phyloP scores from a whole-genome alignment of 805 yeast species.

The Yarrowia sp. region DNA sequence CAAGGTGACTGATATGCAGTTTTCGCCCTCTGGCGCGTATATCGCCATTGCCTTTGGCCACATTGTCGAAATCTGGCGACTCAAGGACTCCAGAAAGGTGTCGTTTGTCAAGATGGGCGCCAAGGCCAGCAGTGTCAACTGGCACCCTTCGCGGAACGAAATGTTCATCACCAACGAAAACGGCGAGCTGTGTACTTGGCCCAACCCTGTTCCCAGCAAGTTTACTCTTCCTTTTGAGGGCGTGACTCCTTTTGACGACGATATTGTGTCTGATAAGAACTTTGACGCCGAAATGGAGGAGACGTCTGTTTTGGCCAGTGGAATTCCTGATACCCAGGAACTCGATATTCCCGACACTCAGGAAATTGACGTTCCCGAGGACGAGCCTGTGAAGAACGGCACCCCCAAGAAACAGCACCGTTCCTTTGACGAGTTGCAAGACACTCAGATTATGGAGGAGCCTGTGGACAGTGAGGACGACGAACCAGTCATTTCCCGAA shows the following conservation, averaged over 20 bases:
- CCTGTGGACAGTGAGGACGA: neutral
- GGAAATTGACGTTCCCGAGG: neutral
- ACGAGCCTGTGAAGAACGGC: neutral
- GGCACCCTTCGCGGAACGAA: constrained; percentile 41
- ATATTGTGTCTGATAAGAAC: neutral
- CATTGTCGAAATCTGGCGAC: constrained; percentile 51
- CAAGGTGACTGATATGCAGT: constrained; percentile 45
- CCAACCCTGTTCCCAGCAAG: constrained; percentile 30
- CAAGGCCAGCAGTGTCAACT: constrained; percentile 32
- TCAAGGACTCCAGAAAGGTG: constrained; percentile 41
- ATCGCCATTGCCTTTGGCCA: constrained; percentile 59
- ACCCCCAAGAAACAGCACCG: neutral
- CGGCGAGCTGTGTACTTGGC: constrained; percentile 36
- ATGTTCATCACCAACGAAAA: constrained; percentile 36
- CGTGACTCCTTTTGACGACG: neutral
- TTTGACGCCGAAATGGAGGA: neutral
- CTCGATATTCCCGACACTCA: neutral
- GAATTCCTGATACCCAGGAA: neutral
- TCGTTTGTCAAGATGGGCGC: constrained; percentile 24
- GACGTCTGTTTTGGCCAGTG: neutral
- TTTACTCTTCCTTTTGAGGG: neutral
- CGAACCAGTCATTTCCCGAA: constrained; percentile 26
- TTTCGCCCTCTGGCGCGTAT: constrained; percentile 60
- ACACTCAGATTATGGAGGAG: neutral
- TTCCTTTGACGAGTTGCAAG: neutral